Conservation (phyloP, 768 basidiomycete genomes). For the Amanita jacksonii region DNA sequence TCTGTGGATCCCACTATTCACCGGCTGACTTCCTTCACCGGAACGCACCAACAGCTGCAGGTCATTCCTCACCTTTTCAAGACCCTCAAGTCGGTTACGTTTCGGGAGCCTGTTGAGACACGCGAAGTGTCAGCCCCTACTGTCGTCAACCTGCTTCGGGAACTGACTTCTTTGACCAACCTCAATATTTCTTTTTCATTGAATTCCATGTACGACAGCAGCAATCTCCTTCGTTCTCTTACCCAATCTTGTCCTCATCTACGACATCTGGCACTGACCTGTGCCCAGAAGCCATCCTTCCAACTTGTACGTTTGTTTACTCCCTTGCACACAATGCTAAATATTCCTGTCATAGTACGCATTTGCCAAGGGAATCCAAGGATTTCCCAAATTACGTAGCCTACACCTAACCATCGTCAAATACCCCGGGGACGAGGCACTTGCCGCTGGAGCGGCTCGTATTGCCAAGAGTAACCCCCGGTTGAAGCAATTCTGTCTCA, state of each 20-base stretch:
- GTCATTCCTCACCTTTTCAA: constrained; percentile 42
- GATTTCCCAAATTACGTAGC: constrained; percentile 53
- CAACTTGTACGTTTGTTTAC: constrained; percentile 43
- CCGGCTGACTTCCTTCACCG: constrained; percentile 50
- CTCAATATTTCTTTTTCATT: constrained; percentile 60
- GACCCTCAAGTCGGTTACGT: constrained; percentile 44
- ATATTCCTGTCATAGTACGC: constrained; percentile 31
- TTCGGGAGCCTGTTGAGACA: constrained; percentile 58
- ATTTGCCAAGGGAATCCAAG: constrained; percentile 53
- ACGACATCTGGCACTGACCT: constrained; percentile 53
- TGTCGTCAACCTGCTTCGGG: constrained; percentile 49
- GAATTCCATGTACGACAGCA: constrained; percentile 68
- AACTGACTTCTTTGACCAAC: constrained; percentile 43
- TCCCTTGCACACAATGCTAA: not conserved
- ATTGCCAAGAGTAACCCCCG: constrained; percentile 62
- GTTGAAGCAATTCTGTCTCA: constrained; percentile 51
- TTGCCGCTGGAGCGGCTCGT: constrained; percentile 47
- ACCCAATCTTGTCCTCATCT: constrained; percentile 58
- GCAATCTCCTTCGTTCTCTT: constrained; percentile 57
- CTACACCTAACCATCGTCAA: constrained; percentile 58
- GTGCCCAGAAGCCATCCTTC: constrained; percentile 61
- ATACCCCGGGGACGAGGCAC: constrained; percentile 53
- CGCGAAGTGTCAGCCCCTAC: constrained; percentile 58
- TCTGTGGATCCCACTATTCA: constrained; percentile 38
- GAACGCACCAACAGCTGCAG: constrained; percentile 59